These are phyloP conservation scores for Irpex sp. DNA, from an alignment of 1,284 basidiomycete species.

Conservation along the genomic window DNA sequence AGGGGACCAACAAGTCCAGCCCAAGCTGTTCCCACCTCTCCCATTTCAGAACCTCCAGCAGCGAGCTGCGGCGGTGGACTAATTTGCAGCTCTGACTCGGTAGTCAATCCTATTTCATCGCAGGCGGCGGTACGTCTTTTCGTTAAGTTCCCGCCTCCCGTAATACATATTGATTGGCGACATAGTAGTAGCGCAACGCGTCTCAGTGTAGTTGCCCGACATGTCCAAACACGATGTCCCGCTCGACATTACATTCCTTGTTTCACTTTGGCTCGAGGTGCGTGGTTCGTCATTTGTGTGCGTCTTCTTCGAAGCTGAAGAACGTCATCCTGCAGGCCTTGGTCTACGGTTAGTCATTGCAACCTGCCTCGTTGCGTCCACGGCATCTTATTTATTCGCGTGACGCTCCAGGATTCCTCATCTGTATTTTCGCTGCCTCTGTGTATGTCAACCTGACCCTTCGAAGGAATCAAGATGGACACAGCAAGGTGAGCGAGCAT, in stretches of 20 bases:
- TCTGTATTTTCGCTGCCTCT: slow-evolving; percentile 16
- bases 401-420: slow-evolving; percentile 14
- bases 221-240: slow-evolving; percentile 15
- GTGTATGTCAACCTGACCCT: slow-evolving; percentile 16
- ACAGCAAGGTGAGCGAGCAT: slow-evolving; percentile 12
- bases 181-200: not conserved
- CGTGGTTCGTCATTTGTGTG: not conserved
- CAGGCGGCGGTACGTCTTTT: not conserved
- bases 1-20: not conserved
- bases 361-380: not conserved
- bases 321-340: slow-evolving; percentile 11
- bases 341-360: slow-evolving; percentile 13
- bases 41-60: not conserved
- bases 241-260: slow-evolving; percentile 16
- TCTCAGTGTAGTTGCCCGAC: not conserved
- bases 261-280: slow-evolving; percentile 19
- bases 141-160: not conserved
- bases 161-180: not conserved
- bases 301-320: not conserved
- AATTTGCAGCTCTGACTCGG: slow-evolving; percentile 2
- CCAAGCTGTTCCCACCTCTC: slow-evolving; percentile 5
- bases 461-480: slow-evolving; percentile 14
- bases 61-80: not conserved
- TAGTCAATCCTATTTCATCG: not conserved
- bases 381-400: not conserved